Evolutionary conservation across 2,329 filamentous ascomycete genomes (phyloP), one percentile per base, ranked within the genome.

Genomic region (Hypoxylon sp.): DNA sequence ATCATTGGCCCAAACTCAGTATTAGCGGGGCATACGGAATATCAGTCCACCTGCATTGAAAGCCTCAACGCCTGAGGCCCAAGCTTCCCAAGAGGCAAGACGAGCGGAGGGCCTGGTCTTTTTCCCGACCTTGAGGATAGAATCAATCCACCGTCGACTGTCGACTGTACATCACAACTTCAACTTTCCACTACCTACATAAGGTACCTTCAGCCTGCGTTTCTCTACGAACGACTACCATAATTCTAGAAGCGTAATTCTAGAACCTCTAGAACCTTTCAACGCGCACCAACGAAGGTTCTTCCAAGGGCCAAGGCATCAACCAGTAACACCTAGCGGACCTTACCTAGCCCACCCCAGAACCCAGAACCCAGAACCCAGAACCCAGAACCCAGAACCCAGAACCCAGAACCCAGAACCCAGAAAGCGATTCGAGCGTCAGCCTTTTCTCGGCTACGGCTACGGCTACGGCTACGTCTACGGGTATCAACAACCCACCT

Each of bases 91-190:
- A 41, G 17, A 50, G n/a, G n/a, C n/a, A n/a, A n/a, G n/a, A n/a
- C n/a, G 30, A 43, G 54, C 47, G 26, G 24, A 57, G 8, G 17
- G 37, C 49, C 34, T 39, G 54, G 54, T 44, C 44, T 49, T 60
- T 64, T 64, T 64, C 32, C 61, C 30, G 53, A 54, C 49, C 57
- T 30, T 50, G 54, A 57, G n/a, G n/a, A 51, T 60, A 56, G 34
- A 48, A 43, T 48, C 59, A 53, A 54, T 59, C 43, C 34, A 39
- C 34, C 32, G n/a, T n/a, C n/a, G n/a, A n/a, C n/a, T n/a, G 3
- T 37, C 34, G 17, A 17, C 34, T 39, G 34, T 39, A 39, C 34
- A 39, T 39, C 34, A 39, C n/a, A 39, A 39, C n/a, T n/a, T n/a
- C 49, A 52, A 61, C 60, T 57, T 43, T 57, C 34, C 34, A 39